Evolutionary conservation across 106 monocot species (phyloP).

Genomic region (Posidonia australis): DNA sequence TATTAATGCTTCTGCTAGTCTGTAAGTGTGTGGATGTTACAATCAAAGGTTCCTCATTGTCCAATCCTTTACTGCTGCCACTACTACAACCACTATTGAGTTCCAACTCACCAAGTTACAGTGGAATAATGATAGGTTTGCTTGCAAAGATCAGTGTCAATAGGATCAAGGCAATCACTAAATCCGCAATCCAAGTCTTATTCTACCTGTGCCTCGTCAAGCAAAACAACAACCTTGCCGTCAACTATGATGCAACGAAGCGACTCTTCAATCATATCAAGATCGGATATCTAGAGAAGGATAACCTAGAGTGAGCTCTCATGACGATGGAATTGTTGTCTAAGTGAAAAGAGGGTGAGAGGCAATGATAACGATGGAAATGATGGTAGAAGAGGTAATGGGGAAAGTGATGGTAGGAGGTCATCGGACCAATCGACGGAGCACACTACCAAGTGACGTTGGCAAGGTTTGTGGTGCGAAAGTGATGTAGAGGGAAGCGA

Average conservation of each 20-base stretch:
- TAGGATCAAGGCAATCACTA: slow-evolving; percentile 24
- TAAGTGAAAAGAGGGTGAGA: slow-evolving; percentile 48
- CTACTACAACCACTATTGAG: too few relatives aligned
- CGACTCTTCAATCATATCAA: slow-evolving; percentile 33
- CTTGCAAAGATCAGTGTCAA: slow-evolving; percentile 24
- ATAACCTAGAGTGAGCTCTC: slow-evolving; percentile 49
- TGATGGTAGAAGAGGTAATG: slow-evolving; percentile 17
- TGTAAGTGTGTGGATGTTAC: too few relatives aligned
- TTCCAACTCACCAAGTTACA: too few relatives aligned
- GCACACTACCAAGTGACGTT: slow-evolving; percentile 46
- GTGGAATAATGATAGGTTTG: slow-evolving; percentile 41
- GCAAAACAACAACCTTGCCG: slow-evolving; percentile 50
- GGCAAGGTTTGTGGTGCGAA: slow-evolving; percentile 30
- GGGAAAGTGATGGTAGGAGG: slow-evolving; percentile 31
- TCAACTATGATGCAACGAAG: slow-evolving; percentile 41
- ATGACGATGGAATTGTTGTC: slow-evolving; percentile 75
- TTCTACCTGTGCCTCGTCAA: slow-evolving; percentile 71
- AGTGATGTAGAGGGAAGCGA: slow-evolving; percentile 50
- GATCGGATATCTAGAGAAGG: slow-evolving; percentile 13
- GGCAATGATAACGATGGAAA: slow-evolving; percentile 18
- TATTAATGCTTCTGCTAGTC: too few relatives aligned
- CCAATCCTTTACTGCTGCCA: too few relatives aligned
- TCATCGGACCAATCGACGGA: slow-evolving; percentile 49
- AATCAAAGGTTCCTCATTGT: too few relatives aligned
- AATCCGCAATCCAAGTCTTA: slow-evolving; percentile 48